These are phyloP conservation scores for Arthrobotrys sinensis DNA, from an alignment of 2,329 filamentous ascomycete genomes.

Conservation along the genomic window DNA sequence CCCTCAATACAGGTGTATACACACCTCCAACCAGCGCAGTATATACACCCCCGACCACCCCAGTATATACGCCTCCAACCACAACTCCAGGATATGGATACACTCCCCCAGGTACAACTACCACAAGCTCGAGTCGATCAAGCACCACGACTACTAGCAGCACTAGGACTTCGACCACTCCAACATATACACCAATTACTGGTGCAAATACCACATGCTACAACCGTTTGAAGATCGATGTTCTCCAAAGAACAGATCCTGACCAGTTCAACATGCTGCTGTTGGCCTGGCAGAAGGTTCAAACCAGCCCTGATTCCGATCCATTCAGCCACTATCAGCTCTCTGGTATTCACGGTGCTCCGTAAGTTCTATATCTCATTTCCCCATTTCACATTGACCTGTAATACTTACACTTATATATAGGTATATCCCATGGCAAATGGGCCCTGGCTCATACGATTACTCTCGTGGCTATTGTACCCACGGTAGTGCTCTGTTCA, in stretches of 20 bases:
- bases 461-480: conserved; percentile 63
- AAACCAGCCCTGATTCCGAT: conserved; percentile 60
- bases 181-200: conserved; percentile 49
- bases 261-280: conserved; percentile 63
- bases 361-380: conserved; percentile 29
- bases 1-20: conserved; percentile 17
- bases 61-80: conserved; percentile 37
- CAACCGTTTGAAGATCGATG: conserved; percentile 59
- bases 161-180: conserved; percentile 40
- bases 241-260: conserved; percentile 43
- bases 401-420: not conserved
- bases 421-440: conserved; percentile 57
- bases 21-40: conserved; percentile 1
- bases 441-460: conserved; percentile 45
- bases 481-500: conserved; percentile 64
- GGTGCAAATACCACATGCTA: conserved; percentile 57
- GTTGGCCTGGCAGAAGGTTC: conserved; percentile 60
- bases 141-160: conserved; percentile 11
- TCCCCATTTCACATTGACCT: not conserved
- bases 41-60: conserved; percentile 30
- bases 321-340: conserved; percentile 61
- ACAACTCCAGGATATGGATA: conserved; percentile 38
- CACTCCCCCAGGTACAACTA: conserved; percentile 35
- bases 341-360: conserved; percentile 62
- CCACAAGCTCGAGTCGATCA: conserved; percentile 17